Base-by-base conservation (phyloP, 2,329 filamentous ascomycete species). In the Coleophoma cylindrospora region DNA sequence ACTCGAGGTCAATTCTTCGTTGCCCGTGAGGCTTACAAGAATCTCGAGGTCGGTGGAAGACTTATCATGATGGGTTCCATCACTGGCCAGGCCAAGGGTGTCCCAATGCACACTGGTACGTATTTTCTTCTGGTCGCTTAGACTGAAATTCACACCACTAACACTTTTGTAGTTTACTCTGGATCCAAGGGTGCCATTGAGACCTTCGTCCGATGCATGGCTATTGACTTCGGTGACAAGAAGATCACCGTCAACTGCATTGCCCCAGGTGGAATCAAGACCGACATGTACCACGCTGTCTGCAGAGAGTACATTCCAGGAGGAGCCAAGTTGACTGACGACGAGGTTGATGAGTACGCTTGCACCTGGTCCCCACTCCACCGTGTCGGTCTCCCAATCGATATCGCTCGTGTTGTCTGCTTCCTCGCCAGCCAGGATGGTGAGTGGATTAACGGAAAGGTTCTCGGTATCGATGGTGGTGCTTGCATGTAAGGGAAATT, bases 141-240 rank as follows among this genome's bases (percentile, higher is more conserved):
- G 27, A 5, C 9, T 27, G 4, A 27, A 7, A 27, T 27, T 27
- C 27, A 27, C 6, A 5, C 27, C 6, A 22, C 19, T 44, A 15
- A 44, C 41, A 44, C 6, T 33, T 14, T 32, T 15, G 5, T 38
- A 44, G 75, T 91, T 44, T 91, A 91, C 74, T 86, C 86, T 19
- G 86, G 81, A 13, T 82, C 76, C 67, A 91, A 91, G 75, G 87
- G 85, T 59, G 82, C 87, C 36, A 84, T 90, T 53, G 87, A 89
- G 69, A 85, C 84, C 11, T 88, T 90, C 68, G 84, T 87, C 58
- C 84, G 87, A 66, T 83, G 79, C 59, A 86, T 90, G 70, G 84
- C 87, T 5, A 84, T 83, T 43, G 79, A 87, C 71, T 82, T 79
- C 57, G 81, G 84, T 48, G 78, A 84, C 70, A 77, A 82, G 61